Conservation (phyloP, 352 stramenopile genomes). For the Globisporangium emineosum region DNA sequence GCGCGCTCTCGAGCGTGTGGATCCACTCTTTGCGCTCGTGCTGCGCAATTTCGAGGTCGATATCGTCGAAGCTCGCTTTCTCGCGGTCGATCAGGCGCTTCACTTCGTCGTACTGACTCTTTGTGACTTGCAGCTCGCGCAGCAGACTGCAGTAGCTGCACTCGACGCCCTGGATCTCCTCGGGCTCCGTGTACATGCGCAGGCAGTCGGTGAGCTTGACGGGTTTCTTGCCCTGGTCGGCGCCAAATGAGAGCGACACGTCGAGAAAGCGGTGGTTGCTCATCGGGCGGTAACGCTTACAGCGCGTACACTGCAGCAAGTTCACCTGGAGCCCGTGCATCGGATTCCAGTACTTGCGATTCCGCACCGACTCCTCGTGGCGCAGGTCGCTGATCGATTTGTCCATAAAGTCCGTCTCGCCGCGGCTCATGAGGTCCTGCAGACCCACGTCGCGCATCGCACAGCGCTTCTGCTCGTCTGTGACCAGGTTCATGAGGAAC, state of each 20-base stretch:
- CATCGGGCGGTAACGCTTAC: constrained; percentile 60
- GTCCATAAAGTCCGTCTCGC: constrained; percentile 18
- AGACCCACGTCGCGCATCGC: constrained; percentile 52
- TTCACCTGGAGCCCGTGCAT: constrained; percentile 79
- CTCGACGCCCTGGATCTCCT: constrained; percentile 73
- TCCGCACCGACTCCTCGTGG: constrained; percentile 51
- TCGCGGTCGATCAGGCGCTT: constrained; percentile 15
- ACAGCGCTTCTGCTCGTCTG: constrained; percentile 54
- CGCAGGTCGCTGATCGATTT: constrained; percentile 70
- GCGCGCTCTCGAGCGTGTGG: constrained; percentile 42
- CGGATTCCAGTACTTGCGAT: constrained; percentile 71
- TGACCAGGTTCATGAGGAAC: constrained; percentile 83
- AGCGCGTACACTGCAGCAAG: constrained; percentile 70
- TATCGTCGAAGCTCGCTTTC: constrained; percentile 20
- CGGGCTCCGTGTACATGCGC: constrained; percentile 56
- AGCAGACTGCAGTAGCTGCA: constrained; percentile 69
- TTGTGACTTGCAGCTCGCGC: constrained; percentile 43
- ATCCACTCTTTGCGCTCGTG: constrained; percentile 69
- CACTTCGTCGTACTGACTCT: constrained; percentile 24
- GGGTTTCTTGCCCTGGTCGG: constrained; percentile 26
- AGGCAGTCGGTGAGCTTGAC: constrained; percentile 55
- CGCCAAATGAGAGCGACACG: constrained; percentile 68
- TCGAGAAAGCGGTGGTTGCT: constrained; percentile 77
- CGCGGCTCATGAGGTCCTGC: constrained; percentile 33
- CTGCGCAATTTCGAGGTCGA: constrained; percentile 52